phyloP scores from a whole-genome alignment of 148 eudicot species.

The Silene uniflora region DNA sequence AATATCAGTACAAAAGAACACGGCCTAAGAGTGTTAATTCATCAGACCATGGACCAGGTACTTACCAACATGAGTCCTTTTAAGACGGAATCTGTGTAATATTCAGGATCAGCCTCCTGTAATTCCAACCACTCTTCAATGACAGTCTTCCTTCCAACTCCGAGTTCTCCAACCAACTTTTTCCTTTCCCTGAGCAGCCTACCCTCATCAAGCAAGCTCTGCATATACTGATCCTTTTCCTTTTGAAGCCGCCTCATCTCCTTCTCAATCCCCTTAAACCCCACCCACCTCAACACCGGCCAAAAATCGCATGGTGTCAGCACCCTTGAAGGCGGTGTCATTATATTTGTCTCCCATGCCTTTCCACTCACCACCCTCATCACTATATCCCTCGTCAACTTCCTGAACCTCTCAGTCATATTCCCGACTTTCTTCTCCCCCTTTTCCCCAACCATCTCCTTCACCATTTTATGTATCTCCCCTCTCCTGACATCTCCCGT shows the following conservation, averaged over 20 bases:
- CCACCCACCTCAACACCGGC: conserved; percentile 48
- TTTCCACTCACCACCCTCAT: conserved; percentile 39
- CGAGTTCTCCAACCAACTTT: not conserved
- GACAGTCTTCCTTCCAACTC: conserved; percentile 14
- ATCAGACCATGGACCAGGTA: not conserved
- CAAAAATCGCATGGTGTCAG: conserved; percentile 36
- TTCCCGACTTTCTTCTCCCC: conserved; percentile 15
- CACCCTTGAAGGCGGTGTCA: not conserved
- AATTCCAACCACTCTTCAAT: conserved; percentile 30
- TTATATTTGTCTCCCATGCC: conserved; percentile 15
- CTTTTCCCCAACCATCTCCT: conserved; percentile 1
- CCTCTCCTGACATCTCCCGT: conserved; percentile 14
- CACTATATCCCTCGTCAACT: conserved; percentile 21
- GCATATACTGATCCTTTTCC: conserved; percentile 37
- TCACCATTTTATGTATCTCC: conserved; percentile 18
- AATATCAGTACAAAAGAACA: no score
- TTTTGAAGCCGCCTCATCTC: conserved; percentile 15
- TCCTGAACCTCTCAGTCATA: conserved; percentile 18
- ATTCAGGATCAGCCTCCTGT: conserved; percentile 41
- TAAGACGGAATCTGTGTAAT: conserved; percentile 36
- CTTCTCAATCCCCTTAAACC: conserved; percentile 41
- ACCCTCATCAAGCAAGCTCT: conserved; percentile 35
- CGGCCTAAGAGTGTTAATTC: no score
- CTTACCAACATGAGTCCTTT: conserved; percentile 41
- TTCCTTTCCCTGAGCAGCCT: conserved; percentile 10